Percentiles rank a stretch among this genome's conserved stretches.
phyloP scores from a whole-genome alignment of 768 basidiomycete genomes.

The Tylopilus balloui region DNA sequence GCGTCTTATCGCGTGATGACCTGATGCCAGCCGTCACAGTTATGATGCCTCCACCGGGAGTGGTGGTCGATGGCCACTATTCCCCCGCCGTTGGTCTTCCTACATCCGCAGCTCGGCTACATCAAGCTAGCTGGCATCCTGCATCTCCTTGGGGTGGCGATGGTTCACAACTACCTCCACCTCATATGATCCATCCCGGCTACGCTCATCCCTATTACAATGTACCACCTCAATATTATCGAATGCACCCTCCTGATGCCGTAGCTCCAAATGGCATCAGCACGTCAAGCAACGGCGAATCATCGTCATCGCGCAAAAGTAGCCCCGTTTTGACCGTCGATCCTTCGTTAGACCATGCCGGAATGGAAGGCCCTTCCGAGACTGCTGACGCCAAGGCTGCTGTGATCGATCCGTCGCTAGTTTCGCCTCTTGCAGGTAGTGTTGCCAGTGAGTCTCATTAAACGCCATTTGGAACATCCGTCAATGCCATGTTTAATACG shows the following conservation, averaged over 20 bases:
- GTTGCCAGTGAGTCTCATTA: slow-evolving; percentile 17
- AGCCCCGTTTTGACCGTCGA: slow-evolving; percentile 26
- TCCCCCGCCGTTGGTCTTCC: slow-evolving; percentile 43
- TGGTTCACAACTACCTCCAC: slow-evolving; percentile 36
- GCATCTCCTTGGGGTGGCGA: slow-evolving; percentile 32
- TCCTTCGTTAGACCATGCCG: slow-evolving; percentile 18
- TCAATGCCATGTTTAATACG: slow-evolving; percentile 35
- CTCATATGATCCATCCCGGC: slow-evolving; percentile 31
- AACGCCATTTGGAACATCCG: slow-evolving; percentile 26
- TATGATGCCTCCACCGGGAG: slow-evolving; percentile 40
- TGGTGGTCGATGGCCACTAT: slow-evolving; percentile 41
- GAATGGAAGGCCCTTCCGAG: slow-evolving; percentile 13
- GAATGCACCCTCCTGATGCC: slow-evolving; percentile 27
- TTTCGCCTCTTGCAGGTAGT: slow-evolving; percentile 18
- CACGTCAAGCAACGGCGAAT: slow-evolving; percentile 24
- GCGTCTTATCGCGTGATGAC: background rate
- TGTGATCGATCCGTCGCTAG: slow-evolving; percentile 39
- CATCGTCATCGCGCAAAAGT: slow-evolving; percentile 26
- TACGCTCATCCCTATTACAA: slow-evolving; percentile 37
- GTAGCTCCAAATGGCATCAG: slow-evolving; percentile 18
- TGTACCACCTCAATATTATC: slow-evolving; percentile 46
- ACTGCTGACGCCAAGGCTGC: slow-evolving; percentile 14
- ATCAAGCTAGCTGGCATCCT: slow-evolving; percentile 40
- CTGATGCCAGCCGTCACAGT: slow-evolving; percentile 27
- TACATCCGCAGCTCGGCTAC: slow-evolving; percentile 49